Evolutionary conservation across 2,329 filamentous ascomycete species (phyloP).

Genomic region (Malbranchea zuffiana): DNA sequence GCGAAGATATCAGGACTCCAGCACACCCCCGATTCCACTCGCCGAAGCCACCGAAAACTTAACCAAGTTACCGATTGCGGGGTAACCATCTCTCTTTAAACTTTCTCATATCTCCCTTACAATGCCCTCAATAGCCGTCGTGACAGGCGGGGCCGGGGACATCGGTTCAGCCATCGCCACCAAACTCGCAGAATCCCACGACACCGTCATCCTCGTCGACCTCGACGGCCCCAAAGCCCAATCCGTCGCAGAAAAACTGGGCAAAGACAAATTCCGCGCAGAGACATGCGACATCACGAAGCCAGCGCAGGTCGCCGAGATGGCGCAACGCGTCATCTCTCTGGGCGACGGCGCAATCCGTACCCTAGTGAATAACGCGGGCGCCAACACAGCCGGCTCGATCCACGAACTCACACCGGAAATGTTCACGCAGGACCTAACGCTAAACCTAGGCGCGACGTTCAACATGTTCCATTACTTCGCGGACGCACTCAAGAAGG

Average conservation of each 20-base stretch:
- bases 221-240: constrained; percentile 15
- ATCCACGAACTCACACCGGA: constrained; percentile 17
- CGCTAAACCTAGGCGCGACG: constrained; percentile 17
- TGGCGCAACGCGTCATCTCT: constrained; percentile 9
- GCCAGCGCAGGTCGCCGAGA: constrained; percentile 12
- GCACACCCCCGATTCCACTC: too few relatives aligned
- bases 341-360: constrained; percentile 11
- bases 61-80: too few relatives aligned
- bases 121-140: constrained; percentile 18
- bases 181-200: constrained; percentile 17
- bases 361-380: constrained; percentile 23
- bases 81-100: too few relatives aligned
- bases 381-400: constrained; percentile 17
- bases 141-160: constrained; percentile 21
- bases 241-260: constrained; percentile 10
- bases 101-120: too few relatives aligned
- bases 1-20: too few relatives aligned
- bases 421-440: constrained; percentile 15
- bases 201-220: constrained; percentile 18
- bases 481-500: constrained; percentile 13
- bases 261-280: constrained; percentile 13
- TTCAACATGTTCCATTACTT: constrained; percentile 18
- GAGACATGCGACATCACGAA: constrained; percentile 21
- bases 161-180: constrained; percentile 21
- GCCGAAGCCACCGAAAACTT: too few relatives aligned